phyloP scores from a whole-genome alignment of 192 early-diverging fungal species.

The Backusella parvicylindrica region DNA sequence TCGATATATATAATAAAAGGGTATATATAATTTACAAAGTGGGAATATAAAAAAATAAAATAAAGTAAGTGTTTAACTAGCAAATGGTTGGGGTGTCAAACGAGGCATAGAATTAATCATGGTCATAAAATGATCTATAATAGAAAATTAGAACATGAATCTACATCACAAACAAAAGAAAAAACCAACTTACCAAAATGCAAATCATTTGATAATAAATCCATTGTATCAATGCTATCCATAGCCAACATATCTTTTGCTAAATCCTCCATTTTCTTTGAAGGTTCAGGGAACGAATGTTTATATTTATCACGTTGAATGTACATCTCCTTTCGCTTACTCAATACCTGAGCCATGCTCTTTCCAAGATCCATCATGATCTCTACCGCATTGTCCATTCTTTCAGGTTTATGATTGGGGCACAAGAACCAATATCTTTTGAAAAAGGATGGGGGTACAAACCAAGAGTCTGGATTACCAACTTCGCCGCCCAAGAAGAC shows the following conservation, averaged over 20 bases:
- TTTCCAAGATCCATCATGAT: conserved; percentile 16
- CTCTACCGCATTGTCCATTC: conserved; percentile 25
- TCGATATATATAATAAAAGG: not conserved
- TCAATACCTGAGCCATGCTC: not conserved
- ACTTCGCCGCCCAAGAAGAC: conserved; percentile 27
- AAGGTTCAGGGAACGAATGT: not conserved
- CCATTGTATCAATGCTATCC: not conserved
- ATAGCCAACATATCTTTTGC: not conserved
- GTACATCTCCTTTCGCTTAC: not conserved
- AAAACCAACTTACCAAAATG: not conserved
- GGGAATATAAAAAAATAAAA: not conserved
- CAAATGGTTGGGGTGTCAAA: not conserved
- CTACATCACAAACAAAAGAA: not conserved
- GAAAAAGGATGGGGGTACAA: conserved; percentile 25
- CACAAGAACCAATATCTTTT: conserved; percentile 28
- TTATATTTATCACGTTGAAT: not conserved
- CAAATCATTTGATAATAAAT: not conserved
- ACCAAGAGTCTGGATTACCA: conserved; percentile 28
- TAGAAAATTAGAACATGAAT: not conserved
- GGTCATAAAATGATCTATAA: conserved; percentile 3
- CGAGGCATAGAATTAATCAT: not conserved
- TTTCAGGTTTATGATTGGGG: conserved; percentile 25
- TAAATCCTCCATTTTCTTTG: not conserved
- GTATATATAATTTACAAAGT: conserved; percentile 2
- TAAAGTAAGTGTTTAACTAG: not conserved